phyloP scores from a whole-genome alignment of 192 early-diverging fungal genomes.

The Linnemannia zychae region DNA sequence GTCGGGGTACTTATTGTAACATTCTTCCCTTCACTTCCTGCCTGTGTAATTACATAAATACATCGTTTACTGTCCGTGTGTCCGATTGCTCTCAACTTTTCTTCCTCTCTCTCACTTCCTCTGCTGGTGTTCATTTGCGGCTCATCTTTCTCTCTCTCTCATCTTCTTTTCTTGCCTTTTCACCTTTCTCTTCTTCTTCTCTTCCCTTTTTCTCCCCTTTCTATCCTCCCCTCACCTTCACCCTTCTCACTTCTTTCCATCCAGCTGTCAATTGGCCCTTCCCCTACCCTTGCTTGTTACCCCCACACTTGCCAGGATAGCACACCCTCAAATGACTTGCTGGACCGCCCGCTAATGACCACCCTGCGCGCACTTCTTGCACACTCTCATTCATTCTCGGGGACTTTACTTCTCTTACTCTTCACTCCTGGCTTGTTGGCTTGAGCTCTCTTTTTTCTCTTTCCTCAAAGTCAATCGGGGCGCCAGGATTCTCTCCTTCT shows the following conservation, averaged over 20 bases:
- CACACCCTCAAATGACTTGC: neutral
- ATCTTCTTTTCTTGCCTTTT: neutral
- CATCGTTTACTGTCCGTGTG: neutral
- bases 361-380: neutral
- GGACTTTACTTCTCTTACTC: neutral
- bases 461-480: neutral
- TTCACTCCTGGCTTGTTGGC: neutral
- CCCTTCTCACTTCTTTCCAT: neutral
- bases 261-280: neutral
- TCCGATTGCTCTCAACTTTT: neutral
- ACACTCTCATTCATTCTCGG: slow-evolving; percentile 7
- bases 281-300: neutral
- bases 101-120: neutral
- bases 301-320: neutral
- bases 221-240: neutral
- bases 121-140: too few relatives aligned
- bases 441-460: neutral
- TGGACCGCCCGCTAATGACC: neutral
- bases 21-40: neutral
- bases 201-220: neutral
- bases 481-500: neutral
- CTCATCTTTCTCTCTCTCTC: neutral
- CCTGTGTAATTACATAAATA: slow-evolving; percentile 5
- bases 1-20: neutral
- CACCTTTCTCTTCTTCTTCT: neutral